Evolutionary conservation across 371 early-diverging fungal genomes (phyloP).

Genomic region (Apophysomyces sp.): DNA sequence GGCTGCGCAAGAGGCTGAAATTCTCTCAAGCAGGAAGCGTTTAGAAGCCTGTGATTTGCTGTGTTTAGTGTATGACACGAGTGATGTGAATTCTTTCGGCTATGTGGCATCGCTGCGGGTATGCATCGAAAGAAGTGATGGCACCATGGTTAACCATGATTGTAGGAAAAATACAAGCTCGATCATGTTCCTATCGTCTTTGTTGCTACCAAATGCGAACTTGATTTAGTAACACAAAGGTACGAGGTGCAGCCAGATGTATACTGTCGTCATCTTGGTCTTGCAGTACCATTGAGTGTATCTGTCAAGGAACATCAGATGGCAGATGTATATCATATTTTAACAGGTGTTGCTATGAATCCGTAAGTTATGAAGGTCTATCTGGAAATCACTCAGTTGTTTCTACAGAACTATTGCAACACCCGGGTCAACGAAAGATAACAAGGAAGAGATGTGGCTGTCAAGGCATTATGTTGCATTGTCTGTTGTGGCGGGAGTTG

Average conservation of each 20-base stretch:
- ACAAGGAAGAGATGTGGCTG: conserved; percentile 38
- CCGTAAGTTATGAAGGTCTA: conserved; percentile 52
- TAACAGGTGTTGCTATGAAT: conserved; percentile 86
- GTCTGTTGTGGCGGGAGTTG: conserved; percentile 40
- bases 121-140: conserved; percentile 13
- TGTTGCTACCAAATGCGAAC: conserved; percentile 93
- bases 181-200: conserved; percentile 86
- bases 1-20: conserved; percentile 71
- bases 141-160: background rate
- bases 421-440: conserved; percentile 41
- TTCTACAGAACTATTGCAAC: conserved; percentile 39
- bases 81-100: conserved; percentile 91
- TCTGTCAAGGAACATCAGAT: conserved; percentile 83
- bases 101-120: conserved; percentile 85
- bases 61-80: conserved; percentile 93
- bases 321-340: conserved; percentile 84
- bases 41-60: conserved; percentile 89
- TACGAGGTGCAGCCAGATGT: conserved; percentile 88
- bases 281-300: conserved; percentile 85
- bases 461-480: conserved; percentile 35
- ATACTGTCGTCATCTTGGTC: conserved; percentile 83
- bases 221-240: conserved; percentile 82
- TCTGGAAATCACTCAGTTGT: background rate
- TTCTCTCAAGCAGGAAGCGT: conserved; percentile 73
- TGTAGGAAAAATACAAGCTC: conserved; percentile 76